These are phyloP conservation scores for Pisolithus tinctorius DNA, from an alignment of 768 basidiomycete genomes.

Conservation along the genomic window DNA sequence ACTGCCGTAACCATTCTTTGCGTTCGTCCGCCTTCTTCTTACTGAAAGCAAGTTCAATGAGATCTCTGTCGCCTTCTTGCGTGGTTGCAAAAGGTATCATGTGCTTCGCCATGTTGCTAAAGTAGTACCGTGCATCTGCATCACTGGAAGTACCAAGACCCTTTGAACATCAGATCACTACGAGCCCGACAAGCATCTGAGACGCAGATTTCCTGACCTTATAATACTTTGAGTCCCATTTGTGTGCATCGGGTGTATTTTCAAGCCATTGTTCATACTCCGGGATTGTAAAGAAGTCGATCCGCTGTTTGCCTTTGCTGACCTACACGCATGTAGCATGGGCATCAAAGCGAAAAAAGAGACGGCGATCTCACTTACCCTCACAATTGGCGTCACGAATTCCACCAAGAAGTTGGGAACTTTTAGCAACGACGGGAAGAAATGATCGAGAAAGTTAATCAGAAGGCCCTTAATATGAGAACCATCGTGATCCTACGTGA, in stretches of 20 bases:
- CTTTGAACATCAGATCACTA: constrained; percentile 32
- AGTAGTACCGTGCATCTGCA: constrained; percentile 87
- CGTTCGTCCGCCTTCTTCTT: constrained; percentile 99
- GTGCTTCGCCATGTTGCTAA: constrained; percentile 86
- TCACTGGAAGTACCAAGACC: constrained; percentile 94
- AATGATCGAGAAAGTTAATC: constrained; percentile 96
- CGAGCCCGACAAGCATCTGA: not conserved
- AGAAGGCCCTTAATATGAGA: constrained; percentile 99
- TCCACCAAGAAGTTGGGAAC: constrained; percentile 91
- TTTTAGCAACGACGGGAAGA: constrained; percentile 90
- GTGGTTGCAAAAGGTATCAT: constrained; percentile 87
- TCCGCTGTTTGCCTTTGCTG: constrained; percentile 68
- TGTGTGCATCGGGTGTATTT: constrained; percentile 63
- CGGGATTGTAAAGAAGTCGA: constrained; percentile 94
- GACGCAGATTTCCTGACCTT: constrained; percentile 55
- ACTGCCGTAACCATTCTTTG: constrained; percentile 95
- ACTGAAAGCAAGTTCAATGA: constrained; percentile 98
- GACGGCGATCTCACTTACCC: constrained; percentile 42
- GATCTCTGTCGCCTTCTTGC: constrained; percentile 73
- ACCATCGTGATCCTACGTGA: constrained; percentile 89
- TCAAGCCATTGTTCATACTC: constrained; percentile 94
- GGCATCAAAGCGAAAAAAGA: not conserved
- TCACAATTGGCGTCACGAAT: constrained; percentile 97
- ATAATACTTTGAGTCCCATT: constrained; percentile 94
- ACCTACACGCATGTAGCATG: constrained; percentile 38